phyloP scores from a whole-genome alignment of 345 rosid species.

The Reutealis trisperma region DNA sequence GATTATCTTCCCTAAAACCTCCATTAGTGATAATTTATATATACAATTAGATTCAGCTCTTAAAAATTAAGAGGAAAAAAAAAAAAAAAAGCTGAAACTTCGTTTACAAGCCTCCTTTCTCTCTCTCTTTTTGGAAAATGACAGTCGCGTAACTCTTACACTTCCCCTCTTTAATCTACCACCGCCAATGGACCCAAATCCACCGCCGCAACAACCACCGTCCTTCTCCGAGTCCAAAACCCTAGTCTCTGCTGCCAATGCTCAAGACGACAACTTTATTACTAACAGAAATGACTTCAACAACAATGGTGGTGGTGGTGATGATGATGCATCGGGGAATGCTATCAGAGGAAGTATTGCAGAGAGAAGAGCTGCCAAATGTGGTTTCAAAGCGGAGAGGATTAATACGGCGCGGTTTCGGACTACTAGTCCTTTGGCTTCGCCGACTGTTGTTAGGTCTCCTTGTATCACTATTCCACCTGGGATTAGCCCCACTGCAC shows the following conservation, averaged over 20 bases:
- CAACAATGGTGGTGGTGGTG: neutral
- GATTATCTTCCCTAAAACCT: neutral
- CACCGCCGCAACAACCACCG: neutral
- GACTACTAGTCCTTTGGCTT: constrained; percentile 49
- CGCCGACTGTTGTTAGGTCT: constrained; percentile 43
- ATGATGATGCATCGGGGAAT: neutral
- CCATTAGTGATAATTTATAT: neutral
- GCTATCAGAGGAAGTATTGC: constrained; percentile 50
- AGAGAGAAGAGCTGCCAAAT: constrained; percentile 82
- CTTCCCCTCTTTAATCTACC: constrained; percentile 4
- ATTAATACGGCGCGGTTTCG: constrained; percentile 73
- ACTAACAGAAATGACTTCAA: neutral
- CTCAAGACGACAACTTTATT: neutral
- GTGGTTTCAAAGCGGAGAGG: constrained; percentile 82
- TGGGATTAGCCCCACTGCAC: constrained; percentile 86
- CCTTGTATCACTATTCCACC: constrained; percentile 80
- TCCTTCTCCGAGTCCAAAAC: neutral
- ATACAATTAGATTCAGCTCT: neutral
- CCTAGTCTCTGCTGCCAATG: neutral
- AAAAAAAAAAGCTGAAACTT: neutral
- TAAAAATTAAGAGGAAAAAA: neutral
- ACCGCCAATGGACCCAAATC: neutral
- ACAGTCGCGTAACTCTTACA: constrained; percentile 8
- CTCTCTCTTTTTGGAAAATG: neutral
- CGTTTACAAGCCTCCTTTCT: neutral